Evolutionary conservation across 78 protist species (phyloP).

Genomic region (Dictyostelium citrinum): DNA sequence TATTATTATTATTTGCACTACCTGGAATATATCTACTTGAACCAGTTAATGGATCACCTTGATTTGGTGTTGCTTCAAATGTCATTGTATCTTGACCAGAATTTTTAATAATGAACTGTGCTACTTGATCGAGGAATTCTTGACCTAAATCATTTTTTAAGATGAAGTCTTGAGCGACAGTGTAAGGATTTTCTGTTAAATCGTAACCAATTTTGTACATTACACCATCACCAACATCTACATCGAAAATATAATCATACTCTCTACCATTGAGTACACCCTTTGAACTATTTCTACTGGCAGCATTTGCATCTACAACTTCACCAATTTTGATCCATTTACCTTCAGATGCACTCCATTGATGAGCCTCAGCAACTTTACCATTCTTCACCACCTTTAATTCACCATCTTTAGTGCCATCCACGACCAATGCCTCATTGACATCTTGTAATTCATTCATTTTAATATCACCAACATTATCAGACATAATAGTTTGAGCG

Average conservation of each 20-base stretch:
- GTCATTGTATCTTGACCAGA: constrained; percentile 9
- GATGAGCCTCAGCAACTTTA: constrained; percentile 60
- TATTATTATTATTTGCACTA: not conserved
- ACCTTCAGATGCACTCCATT: constrained; percentile 15
- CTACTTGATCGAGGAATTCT: constrained; percentile 71
- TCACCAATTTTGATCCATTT: constrained; percentile 87
- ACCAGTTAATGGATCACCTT: constrained; percentile 59
- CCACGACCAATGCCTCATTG: constrained; percentile 7
- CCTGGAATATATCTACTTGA: constrained; percentile 43
- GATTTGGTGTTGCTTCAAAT: not conserved
- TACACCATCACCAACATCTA: constrained; percentile 86
- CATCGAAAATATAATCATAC: constrained; percentile 89
- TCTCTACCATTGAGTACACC: constrained; percentile 79
- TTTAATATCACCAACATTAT: constrained; percentile 81
- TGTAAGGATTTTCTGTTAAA: constrained; percentile 77
- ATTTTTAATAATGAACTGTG: constrained; percentile 72
- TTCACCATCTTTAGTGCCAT: constrained; percentile 85
- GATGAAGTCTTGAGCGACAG: constrained; percentile 78
- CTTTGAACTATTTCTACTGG: not conserved
- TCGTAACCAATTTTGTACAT: constrained; percentile 80
- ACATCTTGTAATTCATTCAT: constrained; percentile 16
- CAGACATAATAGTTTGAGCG: constrained; percentile 23
- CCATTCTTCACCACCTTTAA: constrained; percentile 64
- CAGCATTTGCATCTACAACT: constrained; percentile 58
- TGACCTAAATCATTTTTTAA: constrained; percentile 50